These are phyloP conservation scores for Fragilaria crotonensis DNA, from an alignment of 108 stramenopile species.

Conservation along the genomic window DNA sequence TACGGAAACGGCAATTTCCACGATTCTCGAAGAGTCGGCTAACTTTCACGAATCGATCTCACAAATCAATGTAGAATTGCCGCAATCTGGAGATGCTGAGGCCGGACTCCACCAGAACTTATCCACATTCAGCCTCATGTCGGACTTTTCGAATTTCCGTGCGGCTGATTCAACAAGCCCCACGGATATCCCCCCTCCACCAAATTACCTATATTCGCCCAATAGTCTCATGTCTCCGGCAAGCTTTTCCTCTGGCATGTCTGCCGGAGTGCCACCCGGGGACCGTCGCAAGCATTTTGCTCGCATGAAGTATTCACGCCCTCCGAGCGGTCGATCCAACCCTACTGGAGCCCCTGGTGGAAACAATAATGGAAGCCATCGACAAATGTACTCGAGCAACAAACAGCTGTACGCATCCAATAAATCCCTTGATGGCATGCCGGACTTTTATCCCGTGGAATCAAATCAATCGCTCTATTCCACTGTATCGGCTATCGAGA, in stretches of 20 bases:
- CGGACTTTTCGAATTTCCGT: slow-evolving; percentile 15
- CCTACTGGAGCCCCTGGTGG: no score
- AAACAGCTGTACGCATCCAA: not conserved
- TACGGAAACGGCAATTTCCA: not conserved
- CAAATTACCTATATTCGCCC: no score
- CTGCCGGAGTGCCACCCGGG: not conserved
- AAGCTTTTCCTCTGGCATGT: not conserved
- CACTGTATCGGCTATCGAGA: slow-evolving; percentile 17
- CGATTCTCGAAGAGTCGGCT: not conserved
- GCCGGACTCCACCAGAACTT: not conserved
- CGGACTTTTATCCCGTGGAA: slow-evolving; percentile 43
- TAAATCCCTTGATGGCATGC: slow-evolving; percentile 25
- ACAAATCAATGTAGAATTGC: not conserved
- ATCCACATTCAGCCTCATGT: slow-evolving; percentile 19
- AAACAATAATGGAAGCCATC: not conserved
- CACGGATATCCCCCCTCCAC: no score
- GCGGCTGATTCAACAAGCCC: no score
- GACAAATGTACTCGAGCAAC: not conserved
- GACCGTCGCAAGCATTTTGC: slow-evolving; percentile 28
- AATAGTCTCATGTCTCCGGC: not conserved
- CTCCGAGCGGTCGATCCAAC: not conserved
- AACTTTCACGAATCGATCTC: not conserved
- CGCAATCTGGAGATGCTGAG: not conserved
- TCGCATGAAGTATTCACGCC: slow-evolving; percentile 32
- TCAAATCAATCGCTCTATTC: slow-evolving; percentile 20